Evolutionary conservation across 768 basidiomycete genomes (phyloP), one percentile per base, ranked within the genome.

Genomic region (Tulasnella sp.): DNA sequence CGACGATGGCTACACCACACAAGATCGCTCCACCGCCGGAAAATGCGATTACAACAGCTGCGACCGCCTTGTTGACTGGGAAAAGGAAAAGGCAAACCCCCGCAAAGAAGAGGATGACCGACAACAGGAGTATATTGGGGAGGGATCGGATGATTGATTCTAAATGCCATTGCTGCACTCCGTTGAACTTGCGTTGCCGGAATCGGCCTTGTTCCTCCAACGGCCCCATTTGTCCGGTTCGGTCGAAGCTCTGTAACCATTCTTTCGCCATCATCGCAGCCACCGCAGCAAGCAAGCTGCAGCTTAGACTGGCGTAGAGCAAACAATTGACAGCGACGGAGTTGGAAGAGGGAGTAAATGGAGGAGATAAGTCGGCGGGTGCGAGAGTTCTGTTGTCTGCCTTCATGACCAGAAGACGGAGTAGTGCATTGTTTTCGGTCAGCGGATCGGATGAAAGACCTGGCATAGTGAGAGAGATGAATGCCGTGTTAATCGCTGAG

Each of bases 51-150:
- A 77, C 76, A 28, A 22, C 31, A 3, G 12, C n/a, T 11, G 76
- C 76, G 3, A 77, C 76, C 16, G n/a, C 37, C 31, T 7, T 46
- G 46, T 77, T 58, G 44, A 77, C 54, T 11, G 8, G 34, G 18
- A 40, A 48, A 4, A 77, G 76, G 24, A 46, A 77, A 28, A 46
- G 20, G 20, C 37, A 24, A 18, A 77, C 18, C 4, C 76, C 76
- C 22, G 37, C n/a, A 18, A 58, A 28, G 76, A 77, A 77, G 37
- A 77, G 76, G 20, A 40, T 48, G 12, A 77, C 40, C 1, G 76
- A 48, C 24, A 77, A 40, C 14, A 48, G 44, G 5, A 77, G 54
- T 6, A 77, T 18, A 22, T 34, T 48, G 9, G 76, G 76, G 1
- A 77, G 76, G 9, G 34, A 40, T 22, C n/a, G 22, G 24, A 77